phyloP scores from a whole-genome alignment of 257 asterid genomes.

The Fraxinus excelsior region DNA sequence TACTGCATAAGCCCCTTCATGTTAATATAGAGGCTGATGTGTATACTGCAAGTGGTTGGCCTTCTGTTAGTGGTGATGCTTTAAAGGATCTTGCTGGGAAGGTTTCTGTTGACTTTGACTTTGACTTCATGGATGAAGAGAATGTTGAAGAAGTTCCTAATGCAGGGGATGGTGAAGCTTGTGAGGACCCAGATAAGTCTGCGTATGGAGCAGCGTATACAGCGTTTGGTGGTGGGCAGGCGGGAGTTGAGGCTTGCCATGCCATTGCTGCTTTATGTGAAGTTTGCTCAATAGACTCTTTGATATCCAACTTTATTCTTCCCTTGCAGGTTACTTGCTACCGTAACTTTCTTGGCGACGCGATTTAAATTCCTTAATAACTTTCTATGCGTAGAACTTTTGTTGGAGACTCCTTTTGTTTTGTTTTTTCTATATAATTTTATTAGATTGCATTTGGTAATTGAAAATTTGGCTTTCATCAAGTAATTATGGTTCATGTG shows the following conservation, averaged over 20 bases:
- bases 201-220: constrained; percentile 77
- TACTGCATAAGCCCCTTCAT: constrained; percentile 61
- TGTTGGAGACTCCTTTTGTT: background rate
- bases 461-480: background rate
- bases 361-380: constrained; percentile 1
- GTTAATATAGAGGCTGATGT: constrained; percentile 57
- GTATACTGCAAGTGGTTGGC: constrained; percentile 97
- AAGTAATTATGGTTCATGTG: background rate
- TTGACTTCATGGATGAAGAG: constrained; percentile 44
- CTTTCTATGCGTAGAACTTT: background rate
- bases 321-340: constrained; percentile 85
- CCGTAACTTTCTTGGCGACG: background rate
- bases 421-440: background rate
- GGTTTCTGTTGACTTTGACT: constrained; percentile 72
- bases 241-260: constrained; percentile 82
- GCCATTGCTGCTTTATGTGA: constrained; percentile 96
- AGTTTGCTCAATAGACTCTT: constrained; percentile 83
- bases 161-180: constrained; percentile 25
- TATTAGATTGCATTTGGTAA: constrained; percentile 4
- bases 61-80: constrained; percentile 83
- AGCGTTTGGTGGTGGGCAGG: constrained; percentile 70
- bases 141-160: constrained; percentile 46
- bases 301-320: constrained; percentile 93
- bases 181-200: constrained; percentile 48
- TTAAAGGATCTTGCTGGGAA: constrained; percentile 81